Evolutionary conservation across 345 rosid species (phyloP).

Genomic region (Eucalyptus cloeziana): DNA sequence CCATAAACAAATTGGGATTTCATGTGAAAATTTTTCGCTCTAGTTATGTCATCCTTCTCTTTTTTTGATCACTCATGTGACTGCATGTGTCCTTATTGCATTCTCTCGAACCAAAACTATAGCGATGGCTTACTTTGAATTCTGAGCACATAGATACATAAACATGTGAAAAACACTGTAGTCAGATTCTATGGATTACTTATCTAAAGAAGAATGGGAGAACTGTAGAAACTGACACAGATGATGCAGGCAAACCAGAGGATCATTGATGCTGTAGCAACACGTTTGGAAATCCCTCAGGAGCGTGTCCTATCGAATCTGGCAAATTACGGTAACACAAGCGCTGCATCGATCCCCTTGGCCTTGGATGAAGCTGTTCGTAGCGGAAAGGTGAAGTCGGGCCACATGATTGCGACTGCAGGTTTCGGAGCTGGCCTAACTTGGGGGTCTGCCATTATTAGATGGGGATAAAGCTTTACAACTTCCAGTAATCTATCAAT

Average conservation of each 20-base stretch:
- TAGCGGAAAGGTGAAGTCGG: slow-evolving; percentile 72
- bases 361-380: slow-evolving; percentile 93
- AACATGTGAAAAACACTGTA: neutral
- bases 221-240: neutral
- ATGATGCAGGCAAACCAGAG: slow-evolving; percentile 88
- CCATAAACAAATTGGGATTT: neutral
- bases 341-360: slow-evolving; percentile 87
- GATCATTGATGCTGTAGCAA: slow-evolving; percentile 85
- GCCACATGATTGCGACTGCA: slow-evolving; percentile 67
- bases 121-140: neutral
- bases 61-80: neutral
- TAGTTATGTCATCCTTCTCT: neutral
- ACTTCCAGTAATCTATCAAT: neutral
- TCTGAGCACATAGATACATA: neutral
- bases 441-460: slow-evolving; percentile 82
- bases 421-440: slow-evolving; percentile 97
- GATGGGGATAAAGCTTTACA: slow-evolving; percentile 53
- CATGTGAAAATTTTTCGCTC: neutral
- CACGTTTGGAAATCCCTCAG: slow-evolving; percentile 65
- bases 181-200: neutral
- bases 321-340: slow-evolving; percentile 87
- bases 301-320: slow-evolving; percentile 74
- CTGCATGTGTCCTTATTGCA: neutral
- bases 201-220: neutral
- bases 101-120: neutral